A percentile compares a stretch with the other conserved stretches of the same genome.
These are phyloP conservation scores for Rasamsonia emersonii DNA, from an alignment of 2,329 filamentous ascomycete species.

Conservation along the genomic window DNA sequence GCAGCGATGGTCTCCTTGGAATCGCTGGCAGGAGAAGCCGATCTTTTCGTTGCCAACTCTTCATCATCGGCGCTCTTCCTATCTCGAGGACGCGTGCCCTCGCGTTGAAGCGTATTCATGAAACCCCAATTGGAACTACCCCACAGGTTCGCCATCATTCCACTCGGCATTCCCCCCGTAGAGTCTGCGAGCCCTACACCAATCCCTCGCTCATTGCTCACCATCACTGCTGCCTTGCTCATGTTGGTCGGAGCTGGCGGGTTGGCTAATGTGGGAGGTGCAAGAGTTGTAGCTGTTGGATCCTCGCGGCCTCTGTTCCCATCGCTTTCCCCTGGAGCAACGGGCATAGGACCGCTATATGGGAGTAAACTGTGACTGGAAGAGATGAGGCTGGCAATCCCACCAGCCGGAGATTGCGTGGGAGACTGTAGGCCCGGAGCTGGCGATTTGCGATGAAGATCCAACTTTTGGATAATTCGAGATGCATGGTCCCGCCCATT, in stretches of 20 bases:
- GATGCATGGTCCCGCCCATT: constrained; percentile 71
- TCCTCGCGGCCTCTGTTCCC: constrained; percentile 35
- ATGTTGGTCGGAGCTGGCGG: constrained; percentile 77
- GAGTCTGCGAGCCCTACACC: constrained; percentile 52
- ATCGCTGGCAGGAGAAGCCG: constrained; percentile 18
- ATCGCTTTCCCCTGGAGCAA: constrained; percentile 31
- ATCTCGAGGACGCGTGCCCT: constrained; percentile 36
- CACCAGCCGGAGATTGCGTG: constrained; percentile 43
- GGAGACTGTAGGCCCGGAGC: constrained; percentile 46
- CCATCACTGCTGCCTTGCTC: constrained; percentile 74
- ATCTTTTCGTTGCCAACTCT: constrained; percentile 9
- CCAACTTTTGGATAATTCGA: constrained; percentile 85
- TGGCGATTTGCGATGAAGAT: constrained; percentile 69
- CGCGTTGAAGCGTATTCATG: constrained; percentile 52
- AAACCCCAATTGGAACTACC: constrained; percentile 76
- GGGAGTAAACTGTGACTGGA: constrained; percentile 73
- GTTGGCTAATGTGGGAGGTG: constrained; percentile 72
- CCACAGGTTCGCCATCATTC: constrained; percentile 89
- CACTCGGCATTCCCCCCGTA: constrained; percentile 67
- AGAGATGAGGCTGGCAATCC: constrained; percentile 78
- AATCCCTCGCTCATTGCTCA: constrained; percentile 67
- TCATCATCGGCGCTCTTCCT: constrained; percentile 14
- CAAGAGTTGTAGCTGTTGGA: constrained; percentile 54
- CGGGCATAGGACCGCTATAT: constrained; percentile 42
- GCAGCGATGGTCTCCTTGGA: constrained; percentile 15